Percentiles rank a stretch among this genome's conserved stretches.
Evolutionary conservation across 2,329 filamentous ascomycete genomes (phyloP).

Genomic region (Fusarium agapanthi): DNA sequence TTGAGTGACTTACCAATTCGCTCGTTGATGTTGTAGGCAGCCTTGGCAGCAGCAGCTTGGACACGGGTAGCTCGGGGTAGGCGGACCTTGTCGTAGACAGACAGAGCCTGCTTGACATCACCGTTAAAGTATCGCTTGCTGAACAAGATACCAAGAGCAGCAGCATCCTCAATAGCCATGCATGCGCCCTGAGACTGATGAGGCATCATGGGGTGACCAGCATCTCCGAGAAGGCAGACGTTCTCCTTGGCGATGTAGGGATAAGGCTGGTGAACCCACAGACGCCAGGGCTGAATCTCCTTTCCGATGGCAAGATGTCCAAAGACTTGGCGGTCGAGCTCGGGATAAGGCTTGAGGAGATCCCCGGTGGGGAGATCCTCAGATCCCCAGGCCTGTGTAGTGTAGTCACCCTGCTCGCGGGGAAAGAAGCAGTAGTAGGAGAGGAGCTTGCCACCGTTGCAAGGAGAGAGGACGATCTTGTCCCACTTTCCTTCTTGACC

Average conservation of each 20-base stretch:
- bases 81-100: slow-evolving; percentile 61
- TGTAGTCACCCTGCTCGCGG: slow-evolving; percentile 57
- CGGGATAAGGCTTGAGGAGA: slow-evolving; percentile 66
- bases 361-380: slow-evolving; percentile 64
- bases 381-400: slow-evolving; percentile 66
- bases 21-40: slow-evolving; percentile 69
- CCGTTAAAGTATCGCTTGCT: slow-evolving; percentile 56
- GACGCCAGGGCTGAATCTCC: slow-evolving; percentile 71
- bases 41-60: slow-evolving; percentile 65
- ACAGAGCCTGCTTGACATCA: slow-evolving; percentile 57
- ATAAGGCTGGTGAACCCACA: slow-evolving; percentile 70
- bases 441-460: slow-evolving; percentile 70
- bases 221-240: slow-evolving; percentile 70
- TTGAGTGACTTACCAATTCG: slow-evolving; percentile 58
- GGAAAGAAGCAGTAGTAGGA: slow-evolving; percentile 79
- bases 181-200: slow-evolving; percentile 75
- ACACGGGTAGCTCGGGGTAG: slow-evolving; percentile 64
- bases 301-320: slow-evolving; percentile 66
- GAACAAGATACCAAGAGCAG: slow-evolving; percentile 70
- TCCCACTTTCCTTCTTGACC: slow-evolving; percentile 70
- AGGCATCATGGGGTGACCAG: slow-evolving; percentile 75
- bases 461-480: slow-evolving; percentile 76
- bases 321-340: slow-evolving; percentile 66
- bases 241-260: slow-evolving; percentile 61
- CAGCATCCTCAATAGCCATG: slow-evolving; percentile 74